Conservation (phyloP, 192 early-diverging fungal species). For the Backusella tarrabulga region DNA sequence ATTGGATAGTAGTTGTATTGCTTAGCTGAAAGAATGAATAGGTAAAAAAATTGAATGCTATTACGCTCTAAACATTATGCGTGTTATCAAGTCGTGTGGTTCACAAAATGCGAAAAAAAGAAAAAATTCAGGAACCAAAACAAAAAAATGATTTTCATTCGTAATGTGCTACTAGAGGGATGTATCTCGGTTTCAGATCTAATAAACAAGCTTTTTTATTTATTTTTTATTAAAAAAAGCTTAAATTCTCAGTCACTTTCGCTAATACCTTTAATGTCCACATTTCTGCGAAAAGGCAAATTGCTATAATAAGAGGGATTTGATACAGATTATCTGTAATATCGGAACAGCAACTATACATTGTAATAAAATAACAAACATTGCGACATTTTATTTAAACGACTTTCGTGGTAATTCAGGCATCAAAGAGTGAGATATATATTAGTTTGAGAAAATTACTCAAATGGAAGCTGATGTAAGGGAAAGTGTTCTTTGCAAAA, state of each 20-base stretch:
- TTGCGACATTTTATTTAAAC: neutral
- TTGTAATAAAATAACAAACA: neutral
- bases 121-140: neutral
- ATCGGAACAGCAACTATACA: neutral
- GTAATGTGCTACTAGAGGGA: neutral
- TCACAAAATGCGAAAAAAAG: neutral
- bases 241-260: constrained; percentile 2
- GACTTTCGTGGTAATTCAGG: neutral
- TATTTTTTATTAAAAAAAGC: neutral
- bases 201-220: neutral
- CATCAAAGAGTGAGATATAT: neutral
- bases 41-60: no score
- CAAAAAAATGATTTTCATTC: neutral
- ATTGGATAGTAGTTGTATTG: no score
- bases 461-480: neutral
- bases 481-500: neutral
- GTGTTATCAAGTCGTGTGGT: neutral
- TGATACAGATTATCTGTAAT: neutral
- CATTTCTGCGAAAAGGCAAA: neutral
- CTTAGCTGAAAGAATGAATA: no score
- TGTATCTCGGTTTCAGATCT: neutral
- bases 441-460: neutral
- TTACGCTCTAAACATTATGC: no score
- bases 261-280: neutral
- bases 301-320: neutral